Conservation (phyloP, 2,329 filamentous ascomycete species). For the Penicillium sp. region DNA sequence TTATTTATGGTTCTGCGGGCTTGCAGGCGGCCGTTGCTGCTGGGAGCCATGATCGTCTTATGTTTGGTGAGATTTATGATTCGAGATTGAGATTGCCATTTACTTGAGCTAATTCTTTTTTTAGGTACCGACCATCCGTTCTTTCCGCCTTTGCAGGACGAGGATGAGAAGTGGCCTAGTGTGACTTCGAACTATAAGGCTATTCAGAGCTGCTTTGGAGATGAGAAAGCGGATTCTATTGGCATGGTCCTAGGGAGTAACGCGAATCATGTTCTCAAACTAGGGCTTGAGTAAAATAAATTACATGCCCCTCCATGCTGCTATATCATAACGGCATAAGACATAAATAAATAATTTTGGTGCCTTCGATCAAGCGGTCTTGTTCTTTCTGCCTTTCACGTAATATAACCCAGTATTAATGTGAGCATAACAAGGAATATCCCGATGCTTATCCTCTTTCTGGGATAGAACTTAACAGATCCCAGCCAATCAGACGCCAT, state of each 20-base stretch:
- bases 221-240: conserved; percentile 31
- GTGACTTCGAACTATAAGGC: conserved; percentile 50
- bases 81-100: background rate
- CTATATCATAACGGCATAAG: background rate
- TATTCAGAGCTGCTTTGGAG: conserved; percentile 39
- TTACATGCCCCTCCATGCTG: background rate
- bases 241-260: conserved; percentile 45
- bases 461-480: conserved; percentile 31
- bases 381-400: background rate
- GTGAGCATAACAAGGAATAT: background rate
- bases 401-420: background rate
- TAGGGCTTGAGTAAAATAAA: conserved; percentile 23
- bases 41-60: conserved; percentile 42
- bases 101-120: background rate
- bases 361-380: background rate
- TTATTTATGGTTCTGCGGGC: conserved; percentile 57
- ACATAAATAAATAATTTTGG: background rate
- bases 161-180: conserved; percentile 45
- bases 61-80: conserved; percentile 39
- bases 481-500: conserved; percentile 61
- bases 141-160: conserved; percentile 42
- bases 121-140: conserved; percentile 48
- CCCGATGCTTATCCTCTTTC: background rate
- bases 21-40: conserved; percentile 77
- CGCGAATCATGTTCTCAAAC: conserved; percentile 43